These are phyloP conservation scores for Leucocoprinus leucothites DNA, from an alignment of 768 basidiomycete genomes.

Conservation along the genomic window DNA sequence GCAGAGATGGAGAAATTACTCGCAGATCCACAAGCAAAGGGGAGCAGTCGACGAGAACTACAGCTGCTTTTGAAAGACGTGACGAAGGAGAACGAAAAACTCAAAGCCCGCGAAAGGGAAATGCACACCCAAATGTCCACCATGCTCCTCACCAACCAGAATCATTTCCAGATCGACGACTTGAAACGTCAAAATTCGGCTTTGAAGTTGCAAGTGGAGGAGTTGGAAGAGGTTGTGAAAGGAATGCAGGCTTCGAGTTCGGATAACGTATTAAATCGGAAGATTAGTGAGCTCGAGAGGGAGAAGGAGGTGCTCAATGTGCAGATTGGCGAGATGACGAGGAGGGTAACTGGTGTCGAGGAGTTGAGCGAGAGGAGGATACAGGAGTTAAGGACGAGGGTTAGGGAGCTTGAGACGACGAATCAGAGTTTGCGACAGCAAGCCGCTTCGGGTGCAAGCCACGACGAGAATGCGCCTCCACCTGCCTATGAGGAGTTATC, in stretches of 20 bases:
- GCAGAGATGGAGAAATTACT: slow-evolving; percentile 30
- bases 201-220: slow-evolving; percentile 26
- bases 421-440: slow-evolving; percentile 9
- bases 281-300: slow-evolving; percentile 24
- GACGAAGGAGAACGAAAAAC: slow-evolving; percentile 36
- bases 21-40: slow-evolving; percentile 19
- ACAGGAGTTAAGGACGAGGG: slow-evolving; percentile 24
- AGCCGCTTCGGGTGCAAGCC: slow-evolving; percentile 7
- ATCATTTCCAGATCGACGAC: slow-evolving; percentile 28
- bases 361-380: slow-evolving; percentile 24
- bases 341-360: slow-evolving; percentile 18
- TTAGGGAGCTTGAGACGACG: slow-evolving; percentile 24
- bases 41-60: slow-evolving; percentile 29
- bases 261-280: slow-evolving; percentile 22
- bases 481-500: slow-evolving; percentile 32
- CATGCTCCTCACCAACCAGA: slow-evolving; percentile 28
- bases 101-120: slow-evolving; percentile 32
- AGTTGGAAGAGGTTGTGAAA: slow-evolving; percentile 28
- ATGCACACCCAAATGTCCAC: slow-evolving; percentile 35
- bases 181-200: slow-evolving; percentile 30
- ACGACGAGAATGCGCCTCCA: slow-evolving; percentile 27
- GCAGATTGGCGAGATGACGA: slow-evolving; percentile 25
- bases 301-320: slow-evolving; percentile 35
- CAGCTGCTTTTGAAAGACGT: slow-evolving; percentile 35
- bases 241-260: slow-evolving; percentile 28